These are phyloP conservation scores for Calonectria honghensis DNA, from an alignment of 2,329 filamentous ascomycete species.

Conservation along the genomic window DNA sequence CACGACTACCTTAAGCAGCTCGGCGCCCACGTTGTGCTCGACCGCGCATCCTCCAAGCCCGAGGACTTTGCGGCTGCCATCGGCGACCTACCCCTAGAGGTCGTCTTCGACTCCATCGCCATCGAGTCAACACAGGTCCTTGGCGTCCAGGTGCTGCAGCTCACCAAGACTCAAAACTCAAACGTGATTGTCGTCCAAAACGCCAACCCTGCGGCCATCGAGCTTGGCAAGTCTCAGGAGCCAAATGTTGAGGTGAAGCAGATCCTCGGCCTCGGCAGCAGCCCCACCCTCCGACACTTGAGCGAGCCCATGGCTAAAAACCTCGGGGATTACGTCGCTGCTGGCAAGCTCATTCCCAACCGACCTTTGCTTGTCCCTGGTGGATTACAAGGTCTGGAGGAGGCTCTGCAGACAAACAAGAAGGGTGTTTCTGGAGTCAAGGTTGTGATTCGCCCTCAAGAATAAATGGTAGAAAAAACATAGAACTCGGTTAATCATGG, in stretches of 20 bases:
- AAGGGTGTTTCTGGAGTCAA: conserved; percentile 19
- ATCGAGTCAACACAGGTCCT: conserved; percentile 3
- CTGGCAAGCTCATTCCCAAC: not conserved
- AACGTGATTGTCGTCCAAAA: not conserved
- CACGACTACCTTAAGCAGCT: conserved; percentile 4
- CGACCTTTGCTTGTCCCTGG: not conserved
- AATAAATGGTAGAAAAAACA: not conserved
- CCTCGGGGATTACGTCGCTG: conserved; percentile 7
- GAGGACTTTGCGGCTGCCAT: conserved; percentile 2
- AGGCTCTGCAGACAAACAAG: conserved; percentile 7
- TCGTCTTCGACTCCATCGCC: conserved; percentile 5
- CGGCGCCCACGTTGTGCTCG: conserved; percentile 5
- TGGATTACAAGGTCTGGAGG: conserved; percentile 1
- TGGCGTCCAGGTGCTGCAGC: conserved; percentile 6
- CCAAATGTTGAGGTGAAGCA: conserved; percentile 5
- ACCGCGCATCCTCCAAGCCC: conserved; percentile 13
- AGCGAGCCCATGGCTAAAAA: conserved; percentile 12
- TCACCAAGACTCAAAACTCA: conserved; percentile 5
- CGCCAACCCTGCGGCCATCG: not conserved
- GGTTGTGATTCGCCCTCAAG: conserved; percentile 9
- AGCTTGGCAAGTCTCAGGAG: conserved; percentile 14
- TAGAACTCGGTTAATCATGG: not conserved
- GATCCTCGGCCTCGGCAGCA: conserved; percentile 17
- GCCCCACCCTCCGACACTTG: conserved; percentile 11
- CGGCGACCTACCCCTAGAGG: not conserved